Base-by-base conservation (phyloP, 2,329 filamentous ascomycete species). In the Monilinia fructigena region DNA sequence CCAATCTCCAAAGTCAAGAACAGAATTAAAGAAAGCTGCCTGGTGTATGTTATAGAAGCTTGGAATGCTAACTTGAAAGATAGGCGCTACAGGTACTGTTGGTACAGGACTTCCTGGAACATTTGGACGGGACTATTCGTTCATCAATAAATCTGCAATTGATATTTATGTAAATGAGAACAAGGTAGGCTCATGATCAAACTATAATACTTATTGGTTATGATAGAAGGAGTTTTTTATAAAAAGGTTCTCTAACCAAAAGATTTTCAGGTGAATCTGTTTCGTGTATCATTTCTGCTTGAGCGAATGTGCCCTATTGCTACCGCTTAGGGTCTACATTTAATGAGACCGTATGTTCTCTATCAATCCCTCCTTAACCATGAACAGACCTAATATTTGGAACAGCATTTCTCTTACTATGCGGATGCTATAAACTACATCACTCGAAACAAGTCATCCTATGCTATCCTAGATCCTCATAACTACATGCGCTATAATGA, bases 401-500 rank as follows among this genome's bases (percentile, higher is more conserved):
- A 47, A 31, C 35, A 75, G 66, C 80, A 83, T 72, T 83, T 81
- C 69, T 72, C 72, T 18, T 73, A 78, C 63, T 82, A 77, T 71
- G 78, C 81, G 67, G 73, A 80, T 55, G 80, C 82, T 0, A 78
- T 83, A 1, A 79, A 82, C 72, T 82, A 83, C 69, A 81, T 83
- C 69, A 83, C 82, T 1, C 71, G 77, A 42, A 82, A 77, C 18
- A 81, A 82, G 69, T 79, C 78, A 11, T 75, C 73, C 23, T 79
- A 83, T 68, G 78, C 77, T 12, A 81, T 84, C 67, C 74, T 84
- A 3, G 82, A 83, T 71, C 81, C 81, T 3, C 82, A 83, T 75
- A 83, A 82, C 72, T 82, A 83, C 71, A 83, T 83, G 82, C 77
- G 82, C 4, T 84, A 84, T 73, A 83, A 83, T 69, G 77, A 84